These are phyloP conservation scores for Gonapodya sp. DNA, from an alignment of 192 early-diverging fungal genomes.

Conservation along the genomic window DNA sequence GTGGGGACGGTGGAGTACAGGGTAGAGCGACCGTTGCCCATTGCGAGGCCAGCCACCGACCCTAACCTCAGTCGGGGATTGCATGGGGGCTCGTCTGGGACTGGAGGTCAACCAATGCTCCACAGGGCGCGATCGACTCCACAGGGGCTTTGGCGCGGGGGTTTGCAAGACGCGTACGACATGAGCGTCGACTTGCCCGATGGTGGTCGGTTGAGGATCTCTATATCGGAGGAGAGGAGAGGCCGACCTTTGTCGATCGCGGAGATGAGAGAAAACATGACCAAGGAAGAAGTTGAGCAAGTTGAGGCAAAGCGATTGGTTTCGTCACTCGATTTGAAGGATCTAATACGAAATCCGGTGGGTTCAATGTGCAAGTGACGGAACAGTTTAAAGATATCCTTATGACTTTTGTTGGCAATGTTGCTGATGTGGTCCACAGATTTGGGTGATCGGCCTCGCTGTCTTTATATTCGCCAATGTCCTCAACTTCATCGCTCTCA, in stretches of 20 bases:
- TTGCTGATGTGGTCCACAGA: constrained; percentile 17
- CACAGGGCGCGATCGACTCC: background rate
- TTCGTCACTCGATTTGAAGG: background rate
- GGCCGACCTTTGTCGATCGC: background rate
- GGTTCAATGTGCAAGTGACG: background rate
- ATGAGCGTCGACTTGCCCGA: background rate
- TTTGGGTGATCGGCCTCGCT: constrained; percentile 59
- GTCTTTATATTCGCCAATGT: constrained; percentile 65
- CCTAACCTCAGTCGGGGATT: background rate
- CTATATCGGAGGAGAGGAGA: background rate
- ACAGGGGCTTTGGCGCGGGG: background rate
- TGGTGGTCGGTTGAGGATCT: background rate
- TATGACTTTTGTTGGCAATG: background rate
- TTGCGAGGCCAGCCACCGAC: background rate
- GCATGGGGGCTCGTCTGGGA: background rate
- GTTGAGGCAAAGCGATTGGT: background rate
- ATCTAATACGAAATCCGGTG: background rate
- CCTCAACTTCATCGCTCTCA: constrained; percentile 59
- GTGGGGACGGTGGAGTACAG: background rate
- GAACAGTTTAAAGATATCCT: background rate
- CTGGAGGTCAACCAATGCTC: background rate
- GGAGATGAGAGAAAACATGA: background rate
- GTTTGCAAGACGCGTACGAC: background rate
- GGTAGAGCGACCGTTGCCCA: background rate
- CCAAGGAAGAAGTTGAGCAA: background rate